Conservation (phyloP, 2,329 filamentous ascomycete genomes). For the Pseudogymnoascus sp. region DNA sequence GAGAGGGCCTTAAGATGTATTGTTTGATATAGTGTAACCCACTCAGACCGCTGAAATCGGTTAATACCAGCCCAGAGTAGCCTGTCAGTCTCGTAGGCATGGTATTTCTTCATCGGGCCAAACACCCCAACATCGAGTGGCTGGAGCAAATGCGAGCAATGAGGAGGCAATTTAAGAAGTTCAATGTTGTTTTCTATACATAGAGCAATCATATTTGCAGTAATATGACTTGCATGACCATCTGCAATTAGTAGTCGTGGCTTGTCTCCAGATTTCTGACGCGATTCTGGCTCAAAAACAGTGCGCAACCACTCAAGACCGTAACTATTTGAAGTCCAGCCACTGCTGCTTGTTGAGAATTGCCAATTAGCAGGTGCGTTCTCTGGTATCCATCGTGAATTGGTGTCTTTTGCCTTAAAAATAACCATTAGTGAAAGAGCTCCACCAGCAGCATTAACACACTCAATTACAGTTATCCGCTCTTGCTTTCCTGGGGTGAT, state of each 20-base stretch:
- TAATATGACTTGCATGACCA: not conserved
- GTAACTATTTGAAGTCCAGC: not conserved
- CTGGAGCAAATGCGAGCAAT: not conserved
- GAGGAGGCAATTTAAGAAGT: not conserved
- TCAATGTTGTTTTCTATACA: not conserved
- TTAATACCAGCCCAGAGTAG: too few species aligned
- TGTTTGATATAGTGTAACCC: too few species aligned
- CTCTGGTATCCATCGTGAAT: not conserved
- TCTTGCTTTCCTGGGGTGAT: too few species aligned
- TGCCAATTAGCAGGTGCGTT: not conserved
- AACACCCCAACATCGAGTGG: not conserved
- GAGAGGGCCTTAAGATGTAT: too few species aligned
- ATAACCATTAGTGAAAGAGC: not conserved
- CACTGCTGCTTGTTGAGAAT: not conserved
- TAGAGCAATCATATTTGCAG: not conserved
- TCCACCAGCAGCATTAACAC: not conserved
- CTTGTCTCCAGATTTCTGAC: not conserved
- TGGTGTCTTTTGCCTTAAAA: constrained; percentile 2
- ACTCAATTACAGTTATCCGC: not conserved
- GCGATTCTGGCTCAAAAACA: not conserved
- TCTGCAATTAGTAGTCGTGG: not conserved
- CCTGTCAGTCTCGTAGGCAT: too few species aligned
- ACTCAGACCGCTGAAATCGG: too few species aligned
- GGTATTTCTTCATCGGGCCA: too few species aligned
- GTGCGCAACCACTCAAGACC: not conserved